Base-by-base conservation (phyloP, 164 flowering plant species). In the Taxillus chinensis region DNA sequence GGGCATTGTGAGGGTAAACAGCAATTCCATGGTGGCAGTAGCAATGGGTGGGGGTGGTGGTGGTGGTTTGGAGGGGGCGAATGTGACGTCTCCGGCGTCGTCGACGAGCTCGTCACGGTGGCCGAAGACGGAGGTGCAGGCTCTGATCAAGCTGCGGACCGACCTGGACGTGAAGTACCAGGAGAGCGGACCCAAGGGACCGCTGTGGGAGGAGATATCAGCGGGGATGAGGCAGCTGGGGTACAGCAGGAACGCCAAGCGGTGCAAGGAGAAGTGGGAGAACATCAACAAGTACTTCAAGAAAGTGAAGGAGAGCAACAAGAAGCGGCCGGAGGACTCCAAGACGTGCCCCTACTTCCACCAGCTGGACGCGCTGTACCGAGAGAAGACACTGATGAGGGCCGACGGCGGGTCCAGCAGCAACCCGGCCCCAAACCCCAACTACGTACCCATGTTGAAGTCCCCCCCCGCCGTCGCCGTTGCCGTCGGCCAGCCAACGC, bases 191-290 rank as follows among this genome's bases (percentile, higher is more conserved):
- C 89, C 86, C 0, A 88, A 88, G 65, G 95, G 92, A 8, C 91
- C 88, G 9, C 64, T 88, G 8, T 88, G 95, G 95, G 95, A 88
- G 59, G 95, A 88, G 60, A 79, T 88, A 27, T 86, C 89, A 7
- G 59, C 79, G 0, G 82, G 74, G 4, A 86, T 88, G 95, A 45
- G 63, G 38, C 70, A 55, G 68, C 67, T 83, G 0, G 91, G 91
- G 13, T 88, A 79, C 78, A 73, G 76, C 42, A 63, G 95, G 42
- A 88, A 57, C 62, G 61, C 91, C 2, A 88, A 88, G 67, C 72
- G 91, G 39, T 88, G 95, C 79, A 88, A 88, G 60, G 95, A 88
- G 79, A 87, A 87, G 57, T 87, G 95, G 90, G 95, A 87, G 76
- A 87, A 87, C 76, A 85, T 87, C 42, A 87, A 87, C 78, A 87